phyloP scores from a whole-genome alignment of 139 green algal genomes.

The Spirogloea muscicola region DNA sequence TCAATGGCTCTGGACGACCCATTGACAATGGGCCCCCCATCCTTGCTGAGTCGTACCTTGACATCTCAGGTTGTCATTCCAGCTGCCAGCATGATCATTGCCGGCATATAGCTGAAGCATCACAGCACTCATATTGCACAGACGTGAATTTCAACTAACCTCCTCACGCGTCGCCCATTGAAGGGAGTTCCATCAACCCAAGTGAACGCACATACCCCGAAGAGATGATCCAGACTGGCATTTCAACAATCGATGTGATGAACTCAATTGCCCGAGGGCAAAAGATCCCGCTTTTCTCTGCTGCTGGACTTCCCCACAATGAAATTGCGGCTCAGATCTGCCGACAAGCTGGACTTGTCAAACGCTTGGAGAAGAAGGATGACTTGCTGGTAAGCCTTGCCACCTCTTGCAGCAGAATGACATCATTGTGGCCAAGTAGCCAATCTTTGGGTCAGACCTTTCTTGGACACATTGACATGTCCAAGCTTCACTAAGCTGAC shows the following conservation, averaged over 20 bases:
- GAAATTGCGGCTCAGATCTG: constrained; percentile 99
- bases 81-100: too few relatives aligned
- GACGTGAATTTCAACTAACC: too few relatives aligned
- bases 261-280: constrained; percentile 98
- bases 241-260: constrained; percentile 99
- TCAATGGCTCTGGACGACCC: constrained; percentile 96
- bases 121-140: too few relatives aligned
- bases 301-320: constrained; percentile 94
- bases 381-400: too few relatives aligned
- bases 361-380: constrained; percentile 54
- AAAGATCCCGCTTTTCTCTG: constrained; percentile 99
- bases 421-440: too few relatives aligned
- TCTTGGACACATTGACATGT: too few relatives aligned
- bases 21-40: constrained; percentile 95
- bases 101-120: too few relatives aligned
- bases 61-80: constrained; percentile 82
- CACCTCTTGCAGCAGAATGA: too few relatives aligned
- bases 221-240: constrained; percentile 99
- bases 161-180: too few relatives aligned
- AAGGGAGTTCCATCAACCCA: constrained; percentile 93
- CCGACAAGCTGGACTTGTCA: constrained; percentile 83
- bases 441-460: too few relatives aligned
- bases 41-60: constrained; percentile 88
- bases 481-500: too few relatives aligned
- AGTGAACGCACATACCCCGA: constrained; percentile 98